phyloP scores from a whole-genome alignment of 2,329 filamentous ascomycete genomes.

The Monosporascus cannonballus region DNA sequence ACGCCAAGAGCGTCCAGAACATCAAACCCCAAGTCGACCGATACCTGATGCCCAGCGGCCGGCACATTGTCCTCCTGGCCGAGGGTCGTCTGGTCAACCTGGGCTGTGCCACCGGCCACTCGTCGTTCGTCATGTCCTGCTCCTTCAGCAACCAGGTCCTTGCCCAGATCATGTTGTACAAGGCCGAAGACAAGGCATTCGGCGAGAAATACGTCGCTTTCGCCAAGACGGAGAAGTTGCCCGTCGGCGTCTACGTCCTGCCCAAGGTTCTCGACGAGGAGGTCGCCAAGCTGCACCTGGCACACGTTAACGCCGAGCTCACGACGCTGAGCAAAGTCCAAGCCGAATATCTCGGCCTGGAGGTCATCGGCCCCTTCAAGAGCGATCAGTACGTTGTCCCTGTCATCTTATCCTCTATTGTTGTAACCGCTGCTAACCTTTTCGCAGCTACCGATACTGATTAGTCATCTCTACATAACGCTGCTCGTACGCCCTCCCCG shows the following conservation, averaged over 20 bases:
- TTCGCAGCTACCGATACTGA: slow-evolving; percentile 61
- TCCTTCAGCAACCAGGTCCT: slow-evolving; percentile 99
- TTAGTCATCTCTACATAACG: slow-evolving; percentile 23
- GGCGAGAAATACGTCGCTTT: slow-evolving; percentile 95
- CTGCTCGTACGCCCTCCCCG: slow-evolving; percentile 4
- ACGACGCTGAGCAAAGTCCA: slow-evolving; percentile 78
- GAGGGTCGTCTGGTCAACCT: slow-evolving; percentile 99
- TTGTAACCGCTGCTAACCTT: slow-evolving; percentile 20
- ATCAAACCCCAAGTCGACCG: slow-evolving; percentile 99
- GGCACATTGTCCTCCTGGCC: slow-evolving; percentile 96
- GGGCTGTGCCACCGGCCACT: slow-evolving; percentile 97
- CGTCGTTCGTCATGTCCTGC: slow-evolving; percentile 99
- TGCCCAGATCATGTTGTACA: slow-evolving; percentile 97
- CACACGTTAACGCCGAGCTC: slow-evolving; percentile 91
- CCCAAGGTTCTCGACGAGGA: slow-evolving; percentile 99
- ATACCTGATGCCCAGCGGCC: slow-evolving; percentile 87
- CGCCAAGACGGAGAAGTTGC: slow-evolving; percentile 84
- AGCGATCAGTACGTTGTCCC: slow-evolving; percentile 66
- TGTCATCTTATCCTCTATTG: neutral
- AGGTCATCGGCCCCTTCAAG: slow-evolving; percentile 90
- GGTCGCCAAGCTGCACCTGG: slow-evolving; percentile 89
- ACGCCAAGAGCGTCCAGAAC: slow-evolving; percentile 88
- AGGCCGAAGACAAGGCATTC: slow-evolving; percentile 81
- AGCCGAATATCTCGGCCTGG: slow-evolving; percentile 89
- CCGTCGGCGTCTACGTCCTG: slow-evolving; percentile 88